These are phyloP conservation scores for Chytriomyces sp. DNA, from an alignment of 192 early-diverging fungal genomes.

Conservation along the genomic window DNA sequence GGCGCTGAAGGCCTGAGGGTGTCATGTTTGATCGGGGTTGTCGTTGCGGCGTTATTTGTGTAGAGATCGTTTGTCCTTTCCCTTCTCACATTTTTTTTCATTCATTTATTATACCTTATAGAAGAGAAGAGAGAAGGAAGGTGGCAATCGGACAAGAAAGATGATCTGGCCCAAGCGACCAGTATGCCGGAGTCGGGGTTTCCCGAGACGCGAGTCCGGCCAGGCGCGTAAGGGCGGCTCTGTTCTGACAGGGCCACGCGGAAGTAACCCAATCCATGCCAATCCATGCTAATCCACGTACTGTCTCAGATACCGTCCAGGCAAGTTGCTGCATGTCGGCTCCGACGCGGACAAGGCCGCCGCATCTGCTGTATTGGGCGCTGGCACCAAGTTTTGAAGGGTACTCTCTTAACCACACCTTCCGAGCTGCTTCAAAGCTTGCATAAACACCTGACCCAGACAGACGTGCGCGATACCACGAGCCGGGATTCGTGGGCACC, in stretches of 20 bases:
- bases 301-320: conserved; percentile 39
- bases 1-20: no score
- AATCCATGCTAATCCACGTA: neutral
- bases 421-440: neutral
- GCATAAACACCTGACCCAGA: conserved; percentile 49
- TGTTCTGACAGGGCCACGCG: no score
- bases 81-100: no score
- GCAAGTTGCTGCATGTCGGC: conserved; percentile 24
- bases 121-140: no score
- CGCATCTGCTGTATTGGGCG: conserved; percentile 63
- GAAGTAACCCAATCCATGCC: neutral
- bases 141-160: no score
- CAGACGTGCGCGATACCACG: conserved; percentile 67
- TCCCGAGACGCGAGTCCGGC: conserved; percentile 7
- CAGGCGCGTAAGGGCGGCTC: conserved; percentile 26
- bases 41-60: no score
- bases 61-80: no score
- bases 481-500: conserved; percentile 66
- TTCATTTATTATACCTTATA: no score
- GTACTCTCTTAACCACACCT: conserved; percentile 9
- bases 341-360: conserved; percentile 41
- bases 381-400: conserved; percentile 70
- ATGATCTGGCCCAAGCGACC: neutral
- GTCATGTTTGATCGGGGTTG: no score
- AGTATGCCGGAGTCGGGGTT: conserved; percentile 35